Evolutionary conservation across 2,329 filamentous ascomycete species (phyloP).

Genomic region (Diaporthe caulivora): DNA sequence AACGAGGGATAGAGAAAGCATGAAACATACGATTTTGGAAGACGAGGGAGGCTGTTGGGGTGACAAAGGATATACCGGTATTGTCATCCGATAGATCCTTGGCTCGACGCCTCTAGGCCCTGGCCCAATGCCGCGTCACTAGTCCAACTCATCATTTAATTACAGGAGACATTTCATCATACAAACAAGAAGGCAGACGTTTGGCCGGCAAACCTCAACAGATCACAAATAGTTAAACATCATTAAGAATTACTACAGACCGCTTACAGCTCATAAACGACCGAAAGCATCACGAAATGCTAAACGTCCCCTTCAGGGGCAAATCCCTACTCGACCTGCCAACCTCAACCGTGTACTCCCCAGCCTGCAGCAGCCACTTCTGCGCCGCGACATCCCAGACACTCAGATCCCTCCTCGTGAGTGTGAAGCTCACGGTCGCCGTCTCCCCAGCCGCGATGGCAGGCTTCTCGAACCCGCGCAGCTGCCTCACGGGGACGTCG

Average conservation of each 20-base stretch:
- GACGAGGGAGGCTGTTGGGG: too few species aligned
- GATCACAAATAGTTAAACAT: too few species aligned
- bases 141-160: too few species aligned
- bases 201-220: too few species aligned
- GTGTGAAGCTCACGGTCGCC: slow-evolving; percentile 60
- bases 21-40: too few species aligned
- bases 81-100: too few species aligned
- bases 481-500: slow-evolving; percentile 65
- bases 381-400: slow-evolving; percentile 73
- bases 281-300: neutral
- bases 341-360: slow-evolving; percentile 58
- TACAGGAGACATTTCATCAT: too few species aligned
- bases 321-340: slow-evolving; percentile 62
- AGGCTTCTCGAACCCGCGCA: slow-evolving; percentile 75
- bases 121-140: too few species aligned
- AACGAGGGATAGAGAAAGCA: too few species aligned
- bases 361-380: slow-evolving; percentile 68
- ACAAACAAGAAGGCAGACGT: too few species aligned
- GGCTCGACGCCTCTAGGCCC: too few species aligned
- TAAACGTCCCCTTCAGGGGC: slow-evolving; percentile 51
- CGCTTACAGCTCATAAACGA: neutral
- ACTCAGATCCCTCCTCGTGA: slow-evolving; percentile 76
- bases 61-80: too few species aligned
- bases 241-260: slow-evolving; percentile 20
- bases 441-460: slow-evolving; percentile 59